Percentiles rank a stretch among this genome's conserved stretches.
These are phyloP conservation scores for Lecanosticta acicola DNA, from an alignment of 2,329 filamentous ascomycete genomes.

Conservation along the genomic window DNA sequence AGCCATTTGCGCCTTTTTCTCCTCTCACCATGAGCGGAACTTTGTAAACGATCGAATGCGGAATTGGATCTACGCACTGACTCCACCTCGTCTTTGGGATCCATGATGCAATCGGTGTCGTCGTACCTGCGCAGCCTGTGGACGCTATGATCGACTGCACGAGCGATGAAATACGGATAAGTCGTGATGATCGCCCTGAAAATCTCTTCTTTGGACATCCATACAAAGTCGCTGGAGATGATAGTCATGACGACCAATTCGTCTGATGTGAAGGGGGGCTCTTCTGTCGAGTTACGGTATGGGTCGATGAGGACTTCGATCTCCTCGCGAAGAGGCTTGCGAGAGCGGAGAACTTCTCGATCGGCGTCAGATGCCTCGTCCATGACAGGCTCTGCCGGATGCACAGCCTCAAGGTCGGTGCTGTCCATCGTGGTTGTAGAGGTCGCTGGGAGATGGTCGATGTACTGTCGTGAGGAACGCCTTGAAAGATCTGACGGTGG, in stretches of 20 bases:
- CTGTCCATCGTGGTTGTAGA: too few species aligned
- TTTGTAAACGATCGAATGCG: not conserved
- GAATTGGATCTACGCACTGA: too few species aligned
- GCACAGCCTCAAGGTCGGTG: too few species aligned
- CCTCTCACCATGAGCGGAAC: not conserved
- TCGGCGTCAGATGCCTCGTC: too few species aligned
- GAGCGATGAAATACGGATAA: not conserved
- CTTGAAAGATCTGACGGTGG: too few species aligned
- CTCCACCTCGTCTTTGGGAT: too few species aligned
- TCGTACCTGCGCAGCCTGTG: too few species aligned
- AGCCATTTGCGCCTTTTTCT: not conserved
- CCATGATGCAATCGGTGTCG: too few species aligned
- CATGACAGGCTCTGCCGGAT: too few species aligned
- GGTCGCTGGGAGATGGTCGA: too few species aligned
- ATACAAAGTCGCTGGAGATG: not conserved
- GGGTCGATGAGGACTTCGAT: not conserved
- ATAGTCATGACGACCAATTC: conserved; percentile 11
- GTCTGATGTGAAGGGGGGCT: conserved; percentile 2
- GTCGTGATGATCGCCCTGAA: not conserved
- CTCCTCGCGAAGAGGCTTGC: not conserved
- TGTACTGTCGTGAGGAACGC: too few species aligned
- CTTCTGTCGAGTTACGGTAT: not conserved
- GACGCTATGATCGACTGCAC: too few species aligned
- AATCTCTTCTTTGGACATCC: not conserved
- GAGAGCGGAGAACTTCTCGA: not conserved